Percentiles rank a stretch among this genome's conserved stretches.
phyloP scores from a whole-genome alignment of 768 basidiomycete genomes.

The Agaricus subrufescens region DNA sequence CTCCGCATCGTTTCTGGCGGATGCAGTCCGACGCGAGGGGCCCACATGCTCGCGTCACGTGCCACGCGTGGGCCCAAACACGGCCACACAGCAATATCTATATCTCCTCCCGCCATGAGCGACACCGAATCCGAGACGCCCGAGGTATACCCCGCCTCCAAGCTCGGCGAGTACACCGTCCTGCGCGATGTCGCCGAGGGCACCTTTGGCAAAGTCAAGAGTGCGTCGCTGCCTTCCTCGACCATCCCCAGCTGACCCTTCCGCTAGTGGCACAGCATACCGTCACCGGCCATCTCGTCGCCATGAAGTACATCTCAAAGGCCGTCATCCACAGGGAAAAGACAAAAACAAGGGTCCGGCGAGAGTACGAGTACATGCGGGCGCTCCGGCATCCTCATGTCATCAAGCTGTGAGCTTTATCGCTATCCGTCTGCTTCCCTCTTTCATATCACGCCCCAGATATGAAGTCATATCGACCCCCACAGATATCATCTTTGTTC shows the following conservation, averaged over 20 bases:
- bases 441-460: constrained; percentile 26
- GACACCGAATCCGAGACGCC: constrained; percentile 19
- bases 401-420: constrained; percentile 78
- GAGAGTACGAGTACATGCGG: constrained; percentile 97
- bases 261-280: constrained; percentile 84
- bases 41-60: constrained; percentile 13
- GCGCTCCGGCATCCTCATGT: constrained; percentile 94
- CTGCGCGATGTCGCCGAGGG: constrained; percentile 90
- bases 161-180: constrained; percentile 90
- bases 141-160: constrained; percentile 49
- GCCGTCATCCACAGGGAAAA: constrained; percentile 88
- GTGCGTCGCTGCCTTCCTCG: constrained; percentile 45
- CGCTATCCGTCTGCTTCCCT: constrained; percentile 1
- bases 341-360: constrained; percentile 87
- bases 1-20: constrained; percentile 35
- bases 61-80: constrained; percentile 4
- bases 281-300: constrained; percentile 92
- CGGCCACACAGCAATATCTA: constrained; percentile 5
- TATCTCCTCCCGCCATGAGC: constrained; percentile 21
- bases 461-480: constrained; percentile 91
- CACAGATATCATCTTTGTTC: constrained; percentile 96
- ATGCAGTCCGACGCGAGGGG: constrained; percentile 16
- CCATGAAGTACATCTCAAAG: constrained; percentile 97
- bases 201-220: constrained; percentile 98
- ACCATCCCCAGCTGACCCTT: constrained; percentile 9